phyloP scores from a whole-genome alignment of 164 flowering plant species.

The Taxillus chinensis region DNA sequence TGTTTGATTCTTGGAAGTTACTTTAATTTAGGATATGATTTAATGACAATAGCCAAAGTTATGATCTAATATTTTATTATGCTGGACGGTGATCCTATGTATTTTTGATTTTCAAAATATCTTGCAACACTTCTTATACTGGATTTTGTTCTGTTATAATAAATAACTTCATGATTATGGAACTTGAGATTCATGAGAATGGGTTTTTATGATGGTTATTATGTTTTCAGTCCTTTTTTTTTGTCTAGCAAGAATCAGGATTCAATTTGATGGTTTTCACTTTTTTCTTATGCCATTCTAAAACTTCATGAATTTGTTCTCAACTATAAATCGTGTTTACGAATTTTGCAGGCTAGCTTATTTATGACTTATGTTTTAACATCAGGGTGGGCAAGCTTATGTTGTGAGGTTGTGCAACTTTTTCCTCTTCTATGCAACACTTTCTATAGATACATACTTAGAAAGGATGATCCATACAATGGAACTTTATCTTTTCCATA shows the following conservation, averaged over 20 bases:
- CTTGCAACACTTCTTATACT: no score
- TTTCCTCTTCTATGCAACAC: slow-evolving; percentile 49
- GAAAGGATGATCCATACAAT: slow-evolving; percentile 29
- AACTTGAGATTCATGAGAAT: no score
- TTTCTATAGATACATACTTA: slow-evolving; percentile 32
- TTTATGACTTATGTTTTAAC: slow-evolving; percentile 83
- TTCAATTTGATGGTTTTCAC: background rate
- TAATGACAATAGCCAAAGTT: no score
- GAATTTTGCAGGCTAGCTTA: slow-evolving; percentile 64
- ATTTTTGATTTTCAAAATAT: no score
- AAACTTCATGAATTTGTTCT: background rate
- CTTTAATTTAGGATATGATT: no score
- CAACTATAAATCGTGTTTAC: background rate
- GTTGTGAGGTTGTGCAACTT: slow-evolving; percentile 69
- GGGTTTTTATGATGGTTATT: no score
- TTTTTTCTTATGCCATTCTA: background rate
- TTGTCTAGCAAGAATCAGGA: no score
- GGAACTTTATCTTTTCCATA: slow-evolving; percentile 62
- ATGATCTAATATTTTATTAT: no score
- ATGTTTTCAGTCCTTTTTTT: no score
- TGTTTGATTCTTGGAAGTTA: background rate
- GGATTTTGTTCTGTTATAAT: no score
- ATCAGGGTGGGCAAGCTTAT: slow-evolving; percentile 94
- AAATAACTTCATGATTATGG: no score
- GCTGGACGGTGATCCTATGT: no score